Base-by-base conservation (phyloP, 805 yeast species). In the Priceomyces medius region DNA sequence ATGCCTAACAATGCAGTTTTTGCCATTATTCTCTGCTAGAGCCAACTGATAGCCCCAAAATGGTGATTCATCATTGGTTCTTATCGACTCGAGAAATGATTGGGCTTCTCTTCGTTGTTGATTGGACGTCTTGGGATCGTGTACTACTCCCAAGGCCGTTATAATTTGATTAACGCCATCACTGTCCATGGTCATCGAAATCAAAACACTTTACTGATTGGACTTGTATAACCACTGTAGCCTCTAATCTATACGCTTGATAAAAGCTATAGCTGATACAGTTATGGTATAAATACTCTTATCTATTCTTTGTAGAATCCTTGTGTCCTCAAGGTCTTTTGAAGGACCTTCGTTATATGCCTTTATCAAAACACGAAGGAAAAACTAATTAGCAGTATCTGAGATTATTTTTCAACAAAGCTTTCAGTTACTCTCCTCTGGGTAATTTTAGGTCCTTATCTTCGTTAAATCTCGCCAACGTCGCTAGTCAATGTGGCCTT, bases 1-100 rank as follows among this genome's bases (percentile, higher is more conserved):
- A 62, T 95, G 97, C 46, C 96, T 80, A 18, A 90, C 89, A 20
- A 88, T 80, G 49, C 73, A 77, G 56, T 83, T 78, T 33, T 77
- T 69, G 34, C 64, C 64, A 50, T 81, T 68, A 65, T 78, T 68
- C 59, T 80, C 77, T 1, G 79, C 79, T 19, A 79, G 58, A 1
- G 96, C 88, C 44, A 93, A 73, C 59, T 85, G 88, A 63, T 83
- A 91, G 2, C 97, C 97, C 90, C 96, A 88, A 46, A 70, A 79
- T 0, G 99, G 97, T 16, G 95, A 83, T 57, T 90, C 95, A 7
- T 83, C 85, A 46, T 84, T 81, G 33, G 72, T 65, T 56, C 88
- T 90, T 19, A 91, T 78, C 8, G 79, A 69, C 51, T 89, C 97
- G 23, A 93, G 69, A 50, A 88, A 87, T 1, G 48, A 56, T 52